Base-by-base conservation (phyloP, 768 basidiomycete species). In the Pleurotus eryngii region DNA sequence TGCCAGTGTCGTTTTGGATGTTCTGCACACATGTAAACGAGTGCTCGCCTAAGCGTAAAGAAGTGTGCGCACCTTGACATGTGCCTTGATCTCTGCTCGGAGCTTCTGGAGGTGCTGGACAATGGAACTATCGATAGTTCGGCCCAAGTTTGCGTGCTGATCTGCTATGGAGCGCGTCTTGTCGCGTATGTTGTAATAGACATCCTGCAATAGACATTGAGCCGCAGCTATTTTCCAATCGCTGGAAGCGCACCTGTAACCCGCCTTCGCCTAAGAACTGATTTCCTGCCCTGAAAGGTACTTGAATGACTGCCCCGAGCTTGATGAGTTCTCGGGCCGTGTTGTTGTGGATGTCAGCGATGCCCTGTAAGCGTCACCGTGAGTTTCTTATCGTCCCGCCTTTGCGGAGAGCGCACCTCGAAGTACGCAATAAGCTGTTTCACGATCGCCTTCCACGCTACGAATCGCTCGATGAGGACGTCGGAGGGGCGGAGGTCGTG, bases 211-310 rank as follows among this genome's bases (percentile, higher is more conserved):
- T 49, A 38, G 22, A 22, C 15, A 38, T 60, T 50, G 18, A 38
- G 42, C 30, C n/a, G 6, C 11, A 18, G 7, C n/a, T 14, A 53
- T 30, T 46, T 15, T 17, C 20, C 1, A 49, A 43, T 20, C 60
- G 20, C 39, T 45, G 53, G 7, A 57, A 22, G 64, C 77, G 35
- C 58, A 83, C 87, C 81, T 95, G 93, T 49, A 99, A 76, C 48
- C 97, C 96, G 11, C 92, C 92, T 70, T 98, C 95, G n/a, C 97
- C 97, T 3, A 99, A 79, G 68, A 99, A 99, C 76, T 98, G 96
- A 73, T 97, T 96, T 5, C 95, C 95, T 2, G 92, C 83, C 37
- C 89, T 79, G 76, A 99, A 98, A 0, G 97, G 97, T 0, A 98
- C 96, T 70, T 99, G 96, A 59, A 99, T 96, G 59, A 98, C 92